These are phyloP conservation scores for Boletus coccyginus DNA, from an alignment of 768 basidiomycete species.

Conservation along the genomic window DNA sequence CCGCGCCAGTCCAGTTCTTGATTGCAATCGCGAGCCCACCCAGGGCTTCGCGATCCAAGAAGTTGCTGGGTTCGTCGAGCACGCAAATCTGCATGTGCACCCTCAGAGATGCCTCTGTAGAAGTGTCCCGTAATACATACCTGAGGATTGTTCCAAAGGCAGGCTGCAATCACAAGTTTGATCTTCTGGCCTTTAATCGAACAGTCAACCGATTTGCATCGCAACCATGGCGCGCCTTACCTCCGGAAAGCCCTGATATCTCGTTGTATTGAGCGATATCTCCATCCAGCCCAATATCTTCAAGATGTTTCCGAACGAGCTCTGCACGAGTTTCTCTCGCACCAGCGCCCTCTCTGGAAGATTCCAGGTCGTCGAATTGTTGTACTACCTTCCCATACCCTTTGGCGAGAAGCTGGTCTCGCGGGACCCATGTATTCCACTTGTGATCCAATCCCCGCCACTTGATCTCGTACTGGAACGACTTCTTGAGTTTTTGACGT, in stretches of 20 bases:
- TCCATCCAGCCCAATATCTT: slow-evolving; percentile 94
- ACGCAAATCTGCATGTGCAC: slow-evolving; percentile 54
- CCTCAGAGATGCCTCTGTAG: slow-evolving; percentile 4
- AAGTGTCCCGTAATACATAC: slow-evolving; percentile 35
- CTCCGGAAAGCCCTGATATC: slow-evolving; percentile 90
- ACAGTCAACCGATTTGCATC: slow-evolving; percentile 12
- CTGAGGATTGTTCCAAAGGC: slow-evolving; percentile 95
- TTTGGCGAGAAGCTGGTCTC: slow-evolving; percentile 80
- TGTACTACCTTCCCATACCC: slow-evolving; percentile 89
- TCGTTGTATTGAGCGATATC: slow-evolving; percentile 99
- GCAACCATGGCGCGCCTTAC: slow-evolving; percentile 37
- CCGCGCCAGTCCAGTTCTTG: slow-evolving; percentile 91
- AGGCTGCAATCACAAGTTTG: slow-evolving; percentile 92
- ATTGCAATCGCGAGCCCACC: slow-evolving; percentile 95
- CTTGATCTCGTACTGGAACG: slow-evolving; percentile 90
- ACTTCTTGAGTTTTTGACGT: slow-evolving; percentile 96
- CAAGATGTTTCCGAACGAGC: slow-evolving; percentile 86
- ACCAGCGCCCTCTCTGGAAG: slow-evolving; percentile 93
- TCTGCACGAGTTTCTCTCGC: slow-evolving; percentile 79
- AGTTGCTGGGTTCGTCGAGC: slow-evolving; percentile 92
- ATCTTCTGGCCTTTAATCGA: slow-evolving; percentile 81
- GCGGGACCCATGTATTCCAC: slow-evolving; percentile 89
- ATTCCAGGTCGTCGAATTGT: slow-evolving; percentile 95
- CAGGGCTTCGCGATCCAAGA: slow-evolving; percentile 93
- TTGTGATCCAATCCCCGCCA: slow-evolving; percentile 82